phyloP scores from a whole-genome alignment of 768 basidiomycete genomes.

The Tylopilus intermedius region DNA sequence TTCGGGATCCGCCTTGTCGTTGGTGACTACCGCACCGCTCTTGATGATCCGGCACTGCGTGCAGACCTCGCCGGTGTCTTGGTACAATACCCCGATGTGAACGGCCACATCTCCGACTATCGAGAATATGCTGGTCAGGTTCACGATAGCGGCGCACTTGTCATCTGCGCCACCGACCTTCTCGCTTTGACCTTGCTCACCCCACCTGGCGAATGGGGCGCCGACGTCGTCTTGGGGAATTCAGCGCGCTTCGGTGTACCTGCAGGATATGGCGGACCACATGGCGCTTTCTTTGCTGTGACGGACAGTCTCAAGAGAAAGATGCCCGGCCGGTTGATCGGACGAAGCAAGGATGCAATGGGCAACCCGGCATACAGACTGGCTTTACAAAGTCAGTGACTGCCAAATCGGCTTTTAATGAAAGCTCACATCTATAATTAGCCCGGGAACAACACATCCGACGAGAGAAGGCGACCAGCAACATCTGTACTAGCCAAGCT shows the following conservation, averaged over 20 bases:
- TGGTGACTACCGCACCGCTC: conserved; percentile 48
- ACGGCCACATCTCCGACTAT: conserved; percentile 80
- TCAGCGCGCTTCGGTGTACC: conserved; percentile 97
- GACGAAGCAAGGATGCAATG: conserved; percentile 76
- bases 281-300: conserved; percentile 96
- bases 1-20: conserved; percentile 84
- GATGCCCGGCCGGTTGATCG: conserved; percentile 97
- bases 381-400: conserved; percentile 82
- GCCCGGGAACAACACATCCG: conserved; percentile 96
- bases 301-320: conserved; percentile 90
- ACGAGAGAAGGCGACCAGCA: conserved; percentile 96
- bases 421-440: conserved; percentile 29
- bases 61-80: conserved; percentile 79
- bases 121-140: conserved; percentile 56
- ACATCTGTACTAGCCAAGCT: conserved; percentile 97
- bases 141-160: conserved; percentile 73
- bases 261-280: conserved; percentile 94
- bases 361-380: conserved; percentile 89
- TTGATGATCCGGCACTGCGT: conserved; percentile 50
- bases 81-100: conserved; percentile 90
- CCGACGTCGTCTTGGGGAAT: conserved; percentile 92
- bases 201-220: conserved; percentile 98
- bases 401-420: not conserved
- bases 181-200: conserved; percentile 89
- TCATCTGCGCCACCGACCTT: conserved; percentile 87